phyloP scores from a whole-genome alignment of 805 yeast genomes.

The Cyberlindnera maritima region DNA sequence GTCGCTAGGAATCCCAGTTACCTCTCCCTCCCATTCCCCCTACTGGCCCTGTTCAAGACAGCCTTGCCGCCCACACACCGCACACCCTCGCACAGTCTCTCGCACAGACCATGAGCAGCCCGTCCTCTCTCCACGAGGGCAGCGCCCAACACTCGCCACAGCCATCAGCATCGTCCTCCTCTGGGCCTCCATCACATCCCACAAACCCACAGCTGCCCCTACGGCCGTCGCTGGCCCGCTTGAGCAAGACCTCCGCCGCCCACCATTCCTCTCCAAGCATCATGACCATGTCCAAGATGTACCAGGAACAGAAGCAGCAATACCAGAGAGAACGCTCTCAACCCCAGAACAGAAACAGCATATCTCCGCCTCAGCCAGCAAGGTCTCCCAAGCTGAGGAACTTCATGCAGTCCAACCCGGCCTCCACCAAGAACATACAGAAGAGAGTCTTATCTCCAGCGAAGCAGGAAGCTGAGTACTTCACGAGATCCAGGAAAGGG shows the following conservation, averaged over 20 bases:
- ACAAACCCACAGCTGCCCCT: neutral
- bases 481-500: neutral
- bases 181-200: neutral
- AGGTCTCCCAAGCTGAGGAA: neutral
- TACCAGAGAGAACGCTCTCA: neutral
- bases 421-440: slow-evolving; percentile 22
- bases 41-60: too few relatives aligned
- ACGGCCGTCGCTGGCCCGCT: slow-evolving; percentile 8
- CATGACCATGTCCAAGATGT: slow-evolving; percentile 26
- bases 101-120: too few relatives aligned
- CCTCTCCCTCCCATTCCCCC: too few relatives aligned
- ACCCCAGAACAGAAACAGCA: neutral
- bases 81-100: too few relatives aligned
- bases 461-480: neutral
- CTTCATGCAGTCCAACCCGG: neutral
- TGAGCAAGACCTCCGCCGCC: slow-evolving; percentile 8
- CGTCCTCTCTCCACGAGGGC: too few relatives aligned
- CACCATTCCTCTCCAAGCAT: slow-evolving; percentile 25
- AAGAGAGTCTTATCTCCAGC: slow-evolving; percentile 6
- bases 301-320: slow-evolving; percentile 19
- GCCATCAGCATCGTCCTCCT: neutral
- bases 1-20: too few relatives aligned
- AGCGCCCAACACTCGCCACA: neutral
- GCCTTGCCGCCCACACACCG: too few relatives aligned
- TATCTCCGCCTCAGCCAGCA: neutral